phyloP scores from a whole-genome alignment of 352 stramenopile species.

The Aphanomyces invadans region DNA sequence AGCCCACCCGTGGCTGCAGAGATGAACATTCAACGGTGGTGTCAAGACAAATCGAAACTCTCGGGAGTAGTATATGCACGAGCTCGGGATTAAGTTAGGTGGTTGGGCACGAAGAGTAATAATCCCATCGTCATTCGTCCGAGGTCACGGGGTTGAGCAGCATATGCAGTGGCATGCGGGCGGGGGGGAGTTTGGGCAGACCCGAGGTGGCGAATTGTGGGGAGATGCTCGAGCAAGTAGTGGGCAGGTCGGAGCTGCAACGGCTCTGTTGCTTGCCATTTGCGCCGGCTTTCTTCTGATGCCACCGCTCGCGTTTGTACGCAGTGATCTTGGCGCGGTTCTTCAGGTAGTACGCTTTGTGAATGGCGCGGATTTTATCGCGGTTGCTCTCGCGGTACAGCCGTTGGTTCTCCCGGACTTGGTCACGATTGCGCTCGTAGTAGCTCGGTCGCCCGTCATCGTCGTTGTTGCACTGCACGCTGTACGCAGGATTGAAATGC shows the following conservation, averaged over 20 bases:
- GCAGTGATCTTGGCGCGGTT: constrained; percentile 9
- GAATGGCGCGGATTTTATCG: constrained; percentile 1
- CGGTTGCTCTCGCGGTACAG: constrained; percentile 6
- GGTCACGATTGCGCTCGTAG: constrained; percentile 6
- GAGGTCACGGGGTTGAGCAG: not conserved
- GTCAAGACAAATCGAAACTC: not conserved
- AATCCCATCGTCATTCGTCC: not conserved
- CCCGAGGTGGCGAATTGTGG: too few relatives aligned
- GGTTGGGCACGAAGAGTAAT: too few relatives aligned
- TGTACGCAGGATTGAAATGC: too few relatives aligned
- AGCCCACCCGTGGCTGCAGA: too few relatives aligned
- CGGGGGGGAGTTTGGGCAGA: not conserved
- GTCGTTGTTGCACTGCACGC: not conserved
- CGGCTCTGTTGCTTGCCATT: not conserved
- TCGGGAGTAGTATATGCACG: not conserved
- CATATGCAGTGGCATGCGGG: not conserved
- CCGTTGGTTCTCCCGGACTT: constrained; percentile 8
- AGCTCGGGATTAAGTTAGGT: not conserved
- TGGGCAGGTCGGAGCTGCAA: not conserved
- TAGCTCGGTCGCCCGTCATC: not conserved
- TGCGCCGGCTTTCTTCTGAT: not conserved
- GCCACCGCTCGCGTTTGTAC: constrained; percentile 8
- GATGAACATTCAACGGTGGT: too few relatives aligned
- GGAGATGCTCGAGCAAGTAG: too few relatives aligned
- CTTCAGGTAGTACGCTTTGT: constrained; percentile 14